Conservation (phyloP, 2,329 filamentous ascomycete species). For the Xylariaceae sp. region DNA sequence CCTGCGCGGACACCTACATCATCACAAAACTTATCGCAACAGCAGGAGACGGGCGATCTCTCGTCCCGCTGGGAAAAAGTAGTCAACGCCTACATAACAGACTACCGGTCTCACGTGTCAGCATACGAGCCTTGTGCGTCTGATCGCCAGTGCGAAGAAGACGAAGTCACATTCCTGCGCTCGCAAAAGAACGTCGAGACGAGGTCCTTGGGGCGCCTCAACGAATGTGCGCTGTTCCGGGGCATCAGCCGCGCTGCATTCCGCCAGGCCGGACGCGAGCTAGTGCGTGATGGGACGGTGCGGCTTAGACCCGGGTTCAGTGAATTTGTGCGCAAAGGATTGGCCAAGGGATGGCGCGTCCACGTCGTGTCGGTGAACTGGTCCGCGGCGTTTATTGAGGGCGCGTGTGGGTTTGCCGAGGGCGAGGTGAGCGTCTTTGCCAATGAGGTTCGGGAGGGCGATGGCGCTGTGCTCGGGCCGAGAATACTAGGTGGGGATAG, state of each 20-base stretch:
- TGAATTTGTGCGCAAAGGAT: conserved; percentile 36
- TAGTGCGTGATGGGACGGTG: conserved; percentile 43
- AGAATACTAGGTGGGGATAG: conserved; percentile 34
- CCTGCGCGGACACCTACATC: no score
- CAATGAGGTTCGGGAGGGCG: conserved; percentile 48
- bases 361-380: conserved; percentile 59
- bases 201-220: conserved; percentile 52
- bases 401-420: conserved; percentile 45
- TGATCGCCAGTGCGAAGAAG: conserved; percentile 41
- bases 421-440: conserved; percentile 47
- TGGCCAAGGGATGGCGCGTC: conserved; percentile 44
- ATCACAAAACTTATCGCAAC: not conserved
- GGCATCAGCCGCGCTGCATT: conserved; percentile 45
- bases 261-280: conserved; percentile 46
- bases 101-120: conserved; percentile 46
- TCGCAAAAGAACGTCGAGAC: conserved; percentile 52
- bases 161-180: conserved; percentile 46
- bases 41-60: conserved; percentile 38
- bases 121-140: conserved; percentile 42
- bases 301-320: conserved; percentile 49
- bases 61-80: conserved; percentile 51
- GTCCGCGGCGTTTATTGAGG: conserved; percentile 55
- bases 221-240: conserved; percentile 51
- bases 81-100: conserved; percentile 52
- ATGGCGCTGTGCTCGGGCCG: conserved; percentile 50